Percentiles rank a stretch among this genome's conserved stretches.
Conservation (phyloP, 164 flowering plant species). For the Kingdonia uniflora region DNA sequence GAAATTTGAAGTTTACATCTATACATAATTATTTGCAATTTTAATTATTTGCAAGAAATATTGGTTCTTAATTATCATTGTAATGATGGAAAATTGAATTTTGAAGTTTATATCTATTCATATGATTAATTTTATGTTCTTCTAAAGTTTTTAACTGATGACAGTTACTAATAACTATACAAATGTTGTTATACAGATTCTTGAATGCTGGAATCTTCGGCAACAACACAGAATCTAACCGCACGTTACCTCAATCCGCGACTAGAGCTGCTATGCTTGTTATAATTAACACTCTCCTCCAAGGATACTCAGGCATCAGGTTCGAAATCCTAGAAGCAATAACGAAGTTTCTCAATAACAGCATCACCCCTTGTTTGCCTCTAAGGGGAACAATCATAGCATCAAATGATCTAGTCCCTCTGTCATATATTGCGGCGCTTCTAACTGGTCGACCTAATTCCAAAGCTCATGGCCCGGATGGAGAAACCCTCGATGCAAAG, state of each 20-base stretch:
- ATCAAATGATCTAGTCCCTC: slow-evolving; percentile 32
- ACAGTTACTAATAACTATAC: too few species aligned
- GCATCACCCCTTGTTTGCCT: slow-evolving; percentile 21
- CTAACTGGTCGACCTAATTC: slow-evolving; percentile 24
- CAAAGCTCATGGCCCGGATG: slow-evolving; percentile 8
- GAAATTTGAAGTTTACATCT: too few species aligned
- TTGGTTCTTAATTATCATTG: too few species aligned
- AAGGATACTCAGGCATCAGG: slow-evolving; percentile 36
- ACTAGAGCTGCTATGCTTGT: slow-evolving; percentile 35
- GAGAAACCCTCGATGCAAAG: slow-evolving; percentile 14
- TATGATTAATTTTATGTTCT: too few species aligned
- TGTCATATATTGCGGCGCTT: slow-evolving; percentile 29
- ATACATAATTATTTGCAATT: too few species aligned
- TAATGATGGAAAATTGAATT: too few species aligned
- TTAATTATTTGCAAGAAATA: too few species aligned
- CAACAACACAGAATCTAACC: slow-evolving; percentile 11
- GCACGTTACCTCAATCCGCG: slow-evolving; percentile 11
- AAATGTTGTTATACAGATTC: slow-evolving; percentile 10
- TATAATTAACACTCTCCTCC: slow-evolving; percentile 27
- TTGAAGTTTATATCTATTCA: too few species aligned
- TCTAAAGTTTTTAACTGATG: too few species aligned
- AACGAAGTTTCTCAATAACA: slow-evolving; percentile 14
- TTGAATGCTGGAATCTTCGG: slow-evolving; percentile 30
- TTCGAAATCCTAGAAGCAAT: slow-evolving; percentile 25
- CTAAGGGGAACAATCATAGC: slow-evolving; percentile 31